These are phyloP conservation scores for Zygoascus meyerae DNA, from an alignment of 1,139 yeast species.

Conservation along the genomic window DNA sequence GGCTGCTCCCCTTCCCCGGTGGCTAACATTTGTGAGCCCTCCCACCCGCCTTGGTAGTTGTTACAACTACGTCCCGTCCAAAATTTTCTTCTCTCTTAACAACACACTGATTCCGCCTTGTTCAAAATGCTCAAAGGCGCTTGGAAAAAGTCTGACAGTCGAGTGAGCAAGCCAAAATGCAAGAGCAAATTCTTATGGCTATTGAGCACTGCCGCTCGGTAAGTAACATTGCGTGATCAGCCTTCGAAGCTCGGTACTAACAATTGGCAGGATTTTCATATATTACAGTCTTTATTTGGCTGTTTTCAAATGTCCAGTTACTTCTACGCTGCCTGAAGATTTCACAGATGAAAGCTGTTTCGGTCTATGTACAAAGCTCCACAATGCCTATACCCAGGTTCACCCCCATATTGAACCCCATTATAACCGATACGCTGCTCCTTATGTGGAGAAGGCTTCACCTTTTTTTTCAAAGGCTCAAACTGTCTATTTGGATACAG, in stretches of 20 bases:
- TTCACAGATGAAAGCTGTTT: constrained; percentile 5
- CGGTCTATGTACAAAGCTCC: constrained; percentile 7
- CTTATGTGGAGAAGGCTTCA: constrained; percentile 19
- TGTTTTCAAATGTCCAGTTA: constrained; percentile 9
- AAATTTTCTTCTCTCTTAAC: no score
- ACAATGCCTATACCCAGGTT: constrained; percentile 7
- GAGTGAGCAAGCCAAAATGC: background rate
- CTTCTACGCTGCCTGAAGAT: background rate
- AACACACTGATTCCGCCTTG: no score
- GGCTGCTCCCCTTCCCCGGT: no score
- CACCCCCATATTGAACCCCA: constrained; percentile 11
- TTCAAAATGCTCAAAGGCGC: background rate
- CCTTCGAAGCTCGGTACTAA: background rate
- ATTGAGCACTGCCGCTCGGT: background rate
- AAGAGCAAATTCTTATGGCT: background rate
- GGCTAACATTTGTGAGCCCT: no score
- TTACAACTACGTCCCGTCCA: no score
- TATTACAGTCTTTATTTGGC: constrained; percentile 7
- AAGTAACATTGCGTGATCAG: background rate
- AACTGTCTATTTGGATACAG: constrained; percentile 15
- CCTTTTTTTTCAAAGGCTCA: constrained; percentile 21
- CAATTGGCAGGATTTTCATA: constrained; percentile 1
- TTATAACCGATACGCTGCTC: constrained; percentile 22
- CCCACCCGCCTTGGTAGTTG: no score
- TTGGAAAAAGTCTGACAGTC: constrained; percentile 1